Evolutionary conservation across 495 filamentous ascomycete genomes (phyloP).

Genomic region (Penicillium cinerascens): DNA sequence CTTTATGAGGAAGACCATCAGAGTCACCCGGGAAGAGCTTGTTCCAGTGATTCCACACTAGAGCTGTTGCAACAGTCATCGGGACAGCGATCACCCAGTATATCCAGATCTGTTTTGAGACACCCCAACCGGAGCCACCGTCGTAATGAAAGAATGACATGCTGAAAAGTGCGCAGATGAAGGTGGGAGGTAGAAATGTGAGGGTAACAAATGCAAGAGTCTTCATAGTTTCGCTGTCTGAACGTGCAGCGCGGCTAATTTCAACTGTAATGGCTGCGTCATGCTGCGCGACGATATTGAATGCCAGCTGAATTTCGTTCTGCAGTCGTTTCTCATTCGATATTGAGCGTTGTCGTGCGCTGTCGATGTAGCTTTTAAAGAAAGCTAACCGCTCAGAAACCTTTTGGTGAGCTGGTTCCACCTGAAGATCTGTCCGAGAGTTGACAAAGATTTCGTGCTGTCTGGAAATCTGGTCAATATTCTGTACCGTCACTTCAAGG

Average conservation of each 20-base stretch:
- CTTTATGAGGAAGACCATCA: neutral
- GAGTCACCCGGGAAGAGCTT: constrained; percentile 3
- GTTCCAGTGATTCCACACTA: constrained; percentile 25
- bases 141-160: constrained; percentile 35
- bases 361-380: constrained; percentile 24
- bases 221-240: constrained; percentile 36
- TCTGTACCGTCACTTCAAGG: constrained; percentile 34
- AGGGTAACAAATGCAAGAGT: constrained; percentile 34
- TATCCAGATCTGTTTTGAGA: constrained; percentile 35
- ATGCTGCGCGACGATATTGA: constrained; percentile 34
- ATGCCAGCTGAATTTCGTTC: constrained; percentile 46
- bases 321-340: constrained; percentile 38
- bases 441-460: constrained; percentile 20
- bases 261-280: constrained; percentile 31
- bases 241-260: constrained; percentile 32
- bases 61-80: constrained; percentile 20
- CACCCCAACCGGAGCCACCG: constrained; percentile 15
- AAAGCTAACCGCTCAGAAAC: constrained; percentile 6
- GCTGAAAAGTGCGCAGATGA: constrained; percentile 36
- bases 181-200: constrained; percentile 37
- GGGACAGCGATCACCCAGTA: constrained; percentile 35
- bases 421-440: neutral
- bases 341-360: constrained; percentile 33
- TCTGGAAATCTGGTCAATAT: constrained; percentile 31
- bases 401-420: neutral